Conservation (phyloP, 495 filamentous ascomycete species). For the Friedmanniomyces endolithicus region DNA sequence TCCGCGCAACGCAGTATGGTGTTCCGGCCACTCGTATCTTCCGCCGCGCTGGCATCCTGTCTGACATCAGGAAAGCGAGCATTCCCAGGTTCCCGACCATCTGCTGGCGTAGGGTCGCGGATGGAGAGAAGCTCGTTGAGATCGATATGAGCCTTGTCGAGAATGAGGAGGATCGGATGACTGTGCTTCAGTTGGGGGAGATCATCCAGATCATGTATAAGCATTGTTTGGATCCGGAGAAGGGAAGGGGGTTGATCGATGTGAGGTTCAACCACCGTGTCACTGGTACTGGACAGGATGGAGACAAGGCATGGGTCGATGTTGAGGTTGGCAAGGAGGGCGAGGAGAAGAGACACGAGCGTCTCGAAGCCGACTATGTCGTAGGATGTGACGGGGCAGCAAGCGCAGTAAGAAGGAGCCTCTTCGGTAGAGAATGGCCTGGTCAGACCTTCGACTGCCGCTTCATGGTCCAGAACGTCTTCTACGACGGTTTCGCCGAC, state of each 20-base stretch:
- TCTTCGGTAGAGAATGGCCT: slow-evolving; percentile 15
- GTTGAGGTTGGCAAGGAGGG: slow-evolving; percentile 11
- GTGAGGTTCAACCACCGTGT: slow-evolving; percentile 15
- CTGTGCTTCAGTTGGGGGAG: slow-evolving; percentile 13
- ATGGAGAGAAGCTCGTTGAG: slow-evolving; percentile 14
- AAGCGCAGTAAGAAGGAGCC: slow-evolving; percentile 11
- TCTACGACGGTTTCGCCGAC: slow-evolving; percentile 20
- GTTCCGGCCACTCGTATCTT: slow-evolving; percentile 14
- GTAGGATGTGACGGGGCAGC: slow-evolving; percentile 11
- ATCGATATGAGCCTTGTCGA: slow-evolving; percentile 16
- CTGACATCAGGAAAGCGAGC: slow-evolving; percentile 14
- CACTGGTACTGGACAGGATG: slow-evolving; percentile 8
- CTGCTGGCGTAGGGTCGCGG: slow-evolving; percentile 12
- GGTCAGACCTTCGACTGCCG: slow-evolving; percentile 14
- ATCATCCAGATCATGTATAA: slow-evolving; percentile 19
- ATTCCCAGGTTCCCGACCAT: slow-evolving; percentile 14
- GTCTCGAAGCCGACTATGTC: slow-evolving; percentile 7
- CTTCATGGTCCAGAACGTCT: slow-evolving; percentile 19
- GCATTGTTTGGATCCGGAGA: slow-evolving; percentile 11
- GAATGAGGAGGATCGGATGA: slow-evolving; percentile 16
- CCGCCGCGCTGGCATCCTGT: slow-evolving; percentile 13
- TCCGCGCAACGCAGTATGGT: slow-evolving; percentile 16
- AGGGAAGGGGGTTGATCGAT: slow-evolving; percentile 11
- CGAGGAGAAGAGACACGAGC: slow-evolving; percentile 6
- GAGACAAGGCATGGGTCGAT: slow-evolving; percentile 9